phyloP scores from a whole-genome alignment of 345 rosid genomes.

The Populus deltoides region DNA sequence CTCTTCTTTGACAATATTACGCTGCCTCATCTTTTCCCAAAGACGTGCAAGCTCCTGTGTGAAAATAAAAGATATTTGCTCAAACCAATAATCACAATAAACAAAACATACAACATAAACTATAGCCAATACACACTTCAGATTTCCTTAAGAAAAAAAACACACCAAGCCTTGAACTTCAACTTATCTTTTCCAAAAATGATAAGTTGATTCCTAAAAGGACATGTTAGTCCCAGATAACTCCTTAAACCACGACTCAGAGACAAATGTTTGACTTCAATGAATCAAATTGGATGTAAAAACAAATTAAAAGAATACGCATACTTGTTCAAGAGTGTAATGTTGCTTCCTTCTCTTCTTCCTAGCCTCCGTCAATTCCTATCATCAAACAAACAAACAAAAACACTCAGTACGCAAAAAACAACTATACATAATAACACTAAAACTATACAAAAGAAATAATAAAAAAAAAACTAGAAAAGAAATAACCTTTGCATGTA shows the following conservation, averaged over 20 bases:
- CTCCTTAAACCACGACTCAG: neutral
- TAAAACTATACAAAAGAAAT: too few relatives aligned
- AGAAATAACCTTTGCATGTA: conserved; percentile 47
- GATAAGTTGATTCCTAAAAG: neutral
- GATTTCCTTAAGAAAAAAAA: neutral
- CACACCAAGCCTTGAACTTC: neutral
- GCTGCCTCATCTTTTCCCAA: conserved; percentile 96
- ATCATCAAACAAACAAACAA: neutral
- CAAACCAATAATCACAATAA: neutral
- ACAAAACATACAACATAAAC: neutral
- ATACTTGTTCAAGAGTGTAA: conserved; percentile 77
- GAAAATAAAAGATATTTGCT: neutral
- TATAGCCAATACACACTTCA: neutral
- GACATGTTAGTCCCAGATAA: neutral
- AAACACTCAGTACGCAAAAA: neutral
- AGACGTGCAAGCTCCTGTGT: conserved; percentile 79
- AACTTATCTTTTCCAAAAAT: neutral
- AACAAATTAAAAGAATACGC: neutral
- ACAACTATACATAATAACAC: neutral
- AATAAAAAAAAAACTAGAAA: neutral
- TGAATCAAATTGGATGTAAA: neutral
- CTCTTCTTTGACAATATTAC: conserved; percentile 74
- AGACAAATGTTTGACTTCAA: neutral
- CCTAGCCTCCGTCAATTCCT: conserved; percentile 79
- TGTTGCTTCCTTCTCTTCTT: conserved; percentile 83